phyloP scores from a whole-genome alignment of 208 protist species.

The Trypanosoma melophagium region DNA sequence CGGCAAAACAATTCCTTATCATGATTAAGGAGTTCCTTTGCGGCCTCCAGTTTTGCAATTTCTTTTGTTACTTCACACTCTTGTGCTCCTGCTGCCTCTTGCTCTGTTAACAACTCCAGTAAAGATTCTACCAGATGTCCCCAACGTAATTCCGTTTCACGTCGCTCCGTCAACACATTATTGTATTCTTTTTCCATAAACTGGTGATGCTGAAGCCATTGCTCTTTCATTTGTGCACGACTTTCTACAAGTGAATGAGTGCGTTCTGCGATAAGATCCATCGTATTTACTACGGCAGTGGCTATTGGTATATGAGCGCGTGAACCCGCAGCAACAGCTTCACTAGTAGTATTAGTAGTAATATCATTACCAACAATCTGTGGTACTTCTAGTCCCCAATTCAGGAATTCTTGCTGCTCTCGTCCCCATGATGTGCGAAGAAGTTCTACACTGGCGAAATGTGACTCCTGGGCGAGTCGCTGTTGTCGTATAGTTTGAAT shows the following conservation, averaged over 20 bases:
- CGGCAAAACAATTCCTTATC: conserved; percentile 21
- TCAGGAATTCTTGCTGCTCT: conserved; percentile 56
- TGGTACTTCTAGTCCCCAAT: conserved; percentile 27
- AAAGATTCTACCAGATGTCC: conserved; percentile 20
- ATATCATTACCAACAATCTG: conserved; percentile 14
- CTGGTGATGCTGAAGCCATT: neutral
- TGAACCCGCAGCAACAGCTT: conserved; percentile 15
- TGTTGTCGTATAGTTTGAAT: conserved; percentile 45
- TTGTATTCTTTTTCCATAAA: conserved; percentile 14
- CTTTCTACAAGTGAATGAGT: conserved; percentile 4
- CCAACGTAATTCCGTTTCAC: conserved; percentile 16
- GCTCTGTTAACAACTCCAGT: conserved; percentile 19
- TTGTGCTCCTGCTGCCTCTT: conserved; percentile 16
- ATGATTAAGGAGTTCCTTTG: conserved; percentile 30
- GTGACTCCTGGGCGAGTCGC: conserved; percentile 45
- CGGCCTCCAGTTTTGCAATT: conserved; percentile 30
- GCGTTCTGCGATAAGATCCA: conserved; percentile 22
- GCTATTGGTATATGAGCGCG: conserved; percentile 39
- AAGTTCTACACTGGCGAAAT: conserved; percentile 47
- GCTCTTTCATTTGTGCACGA: neutral
- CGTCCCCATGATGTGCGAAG: conserved; percentile 49
- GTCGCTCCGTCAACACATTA: conserved; percentile 19
- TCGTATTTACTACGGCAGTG: conserved; percentile 34
- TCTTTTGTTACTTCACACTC: conserved; percentile 8
- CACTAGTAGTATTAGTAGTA: conserved; percentile 6